Conservation (phyloP, 805 yeast genomes). For the Lipomyces yamadae region DNA sequence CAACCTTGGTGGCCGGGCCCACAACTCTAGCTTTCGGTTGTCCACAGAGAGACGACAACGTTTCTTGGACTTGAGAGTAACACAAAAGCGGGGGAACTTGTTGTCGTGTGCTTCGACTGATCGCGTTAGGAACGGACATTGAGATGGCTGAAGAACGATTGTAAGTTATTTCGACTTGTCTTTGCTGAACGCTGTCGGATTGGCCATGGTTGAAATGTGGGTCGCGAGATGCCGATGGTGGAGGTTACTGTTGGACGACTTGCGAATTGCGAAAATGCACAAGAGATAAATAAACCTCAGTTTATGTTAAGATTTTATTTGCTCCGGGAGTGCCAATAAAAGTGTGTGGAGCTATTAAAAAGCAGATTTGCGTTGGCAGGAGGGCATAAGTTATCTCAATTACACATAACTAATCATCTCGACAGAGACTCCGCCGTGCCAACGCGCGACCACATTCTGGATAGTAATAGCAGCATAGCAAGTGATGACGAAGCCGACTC, state of each 20-base stretch:
- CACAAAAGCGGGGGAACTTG: not conserved
- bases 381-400: not conserved
- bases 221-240: too few relatives aligned
- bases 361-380: not conserved
- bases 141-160: conserved; percentile 15
- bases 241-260: too few relatives aligned
- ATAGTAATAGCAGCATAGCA: conserved; percentile 27
- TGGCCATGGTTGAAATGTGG: not conserved
- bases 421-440: conserved; percentile 5
- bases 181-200: not conserved
- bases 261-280: too few relatives aligned
- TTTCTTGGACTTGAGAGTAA: not conserved
- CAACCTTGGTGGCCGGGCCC: too few relatives aligned
- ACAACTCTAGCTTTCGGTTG: too few relatives aligned
- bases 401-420: not conserved
- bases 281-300: too few relatives aligned
- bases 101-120: not conserved
- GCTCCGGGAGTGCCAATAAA: too few relatives aligned
- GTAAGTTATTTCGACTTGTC: conserved; percentile 7
- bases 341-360: too few relatives aligned
- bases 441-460: conserved; percentile 27
- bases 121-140: not conserved
- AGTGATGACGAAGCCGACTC: conserved; percentile 35
- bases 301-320: too few relatives aligned
- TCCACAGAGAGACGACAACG: too few relatives aligned